phyloP scores from a whole-genome alignment of 148 eudicot genomes.

The Amaranthus cruentus region DNA sequence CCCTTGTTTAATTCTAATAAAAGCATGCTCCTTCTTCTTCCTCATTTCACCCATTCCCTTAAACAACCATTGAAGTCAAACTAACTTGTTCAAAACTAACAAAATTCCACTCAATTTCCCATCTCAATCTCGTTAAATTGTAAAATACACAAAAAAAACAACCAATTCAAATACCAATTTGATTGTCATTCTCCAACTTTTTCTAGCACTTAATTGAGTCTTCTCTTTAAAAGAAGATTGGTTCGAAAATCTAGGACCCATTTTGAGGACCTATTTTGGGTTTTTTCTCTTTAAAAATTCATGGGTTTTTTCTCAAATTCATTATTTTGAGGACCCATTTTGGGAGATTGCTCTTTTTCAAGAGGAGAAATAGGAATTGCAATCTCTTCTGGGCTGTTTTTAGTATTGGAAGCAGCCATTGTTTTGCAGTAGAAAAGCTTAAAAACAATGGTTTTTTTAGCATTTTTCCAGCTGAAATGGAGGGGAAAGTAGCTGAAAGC shows the following conservation, averaged over 20 bases:
- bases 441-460: too few species aligned
- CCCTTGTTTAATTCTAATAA: too few species aligned
- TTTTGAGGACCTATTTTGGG: background rate
- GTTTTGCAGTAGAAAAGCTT: background rate
- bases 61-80: too few species aligned
- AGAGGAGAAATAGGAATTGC: slow-evolving; percentile 15
- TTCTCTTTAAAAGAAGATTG: slow-evolving; percentile 24
- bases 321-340: slow-evolving; percentile 9
- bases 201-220: slow-evolving; percentile 41
- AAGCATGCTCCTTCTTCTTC: too few species aligned
- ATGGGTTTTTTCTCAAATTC: slow-evolving; percentile 8
- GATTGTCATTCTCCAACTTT: slow-evolving; percentile 38
- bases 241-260: slow-evolving; percentile 11
- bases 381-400: slow-evolving; percentile 20
- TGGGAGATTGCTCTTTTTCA: background rate
- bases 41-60: too few species aligned
- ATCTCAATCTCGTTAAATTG: too few species aligned
- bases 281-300: background rate
- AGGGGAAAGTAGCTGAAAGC: too few species aligned
- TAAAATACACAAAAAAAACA: slow-evolving; percentile 42
- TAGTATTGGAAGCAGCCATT: slow-evolving; percentile 6
- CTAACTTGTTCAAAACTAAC: too few species aligned
- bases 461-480: too few species aligned
- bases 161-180: slow-evolving; percentile 48
- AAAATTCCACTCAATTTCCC: too few species aligned